Percentiles rank a stretch among this genome's conserved stretches.
These are phyloP conservation scores for Aegilops sharonensis DNA, from an alignment of 176 grass and related monocot species.

Conservation along the genomic window DNA sequence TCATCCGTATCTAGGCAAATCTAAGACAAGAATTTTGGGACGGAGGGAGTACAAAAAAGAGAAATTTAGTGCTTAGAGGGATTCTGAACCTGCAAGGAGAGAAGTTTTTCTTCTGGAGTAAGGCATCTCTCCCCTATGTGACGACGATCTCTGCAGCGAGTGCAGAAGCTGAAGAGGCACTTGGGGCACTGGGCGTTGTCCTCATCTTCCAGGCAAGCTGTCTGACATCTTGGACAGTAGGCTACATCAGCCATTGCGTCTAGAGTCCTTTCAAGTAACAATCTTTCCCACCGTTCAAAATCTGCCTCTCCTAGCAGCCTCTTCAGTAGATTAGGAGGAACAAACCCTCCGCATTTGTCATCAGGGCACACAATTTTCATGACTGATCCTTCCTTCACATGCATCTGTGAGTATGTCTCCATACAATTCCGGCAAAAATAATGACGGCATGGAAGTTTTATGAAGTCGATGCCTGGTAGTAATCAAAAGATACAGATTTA, in stretches of 20 bases:
- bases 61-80: neutral
- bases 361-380: constrained; percentile 47
- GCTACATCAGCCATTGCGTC: constrained; percentile 53
- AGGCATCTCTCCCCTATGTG: constrained; percentile 50
- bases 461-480: constrained; percentile 40
- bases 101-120: constrained; percentile 51
- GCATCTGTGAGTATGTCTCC: constrained; percentile 58
- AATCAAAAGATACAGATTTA: constrained; percentile 16
- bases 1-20: too few relatives aligned
- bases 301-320: constrained; percentile 47
- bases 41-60: neutral
- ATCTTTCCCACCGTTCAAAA: constrained; percentile 58
- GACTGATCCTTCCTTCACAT: constrained; percentile 58
- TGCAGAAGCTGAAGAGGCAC: constrained; percentile 60
- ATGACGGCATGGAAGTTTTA: constrained; percentile 55
- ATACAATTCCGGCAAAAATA: constrained; percentile 58
- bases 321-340: constrained; percentile 57
- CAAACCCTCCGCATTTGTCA: constrained; percentile 33
- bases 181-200: constrained; percentile 56
- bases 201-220: constrained; percentile 56
- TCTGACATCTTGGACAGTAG: constrained; percentile 60
- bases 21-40: too few relatives aligned
- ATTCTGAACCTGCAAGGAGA: constrained; percentile 35
- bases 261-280: constrained; percentile 50
- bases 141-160: constrained; percentile 37